Evolutionary conservation across 1,284 basidiomycete genomes (phyloP).

Genomic region (Vanrija pseudolonga): DNA sequence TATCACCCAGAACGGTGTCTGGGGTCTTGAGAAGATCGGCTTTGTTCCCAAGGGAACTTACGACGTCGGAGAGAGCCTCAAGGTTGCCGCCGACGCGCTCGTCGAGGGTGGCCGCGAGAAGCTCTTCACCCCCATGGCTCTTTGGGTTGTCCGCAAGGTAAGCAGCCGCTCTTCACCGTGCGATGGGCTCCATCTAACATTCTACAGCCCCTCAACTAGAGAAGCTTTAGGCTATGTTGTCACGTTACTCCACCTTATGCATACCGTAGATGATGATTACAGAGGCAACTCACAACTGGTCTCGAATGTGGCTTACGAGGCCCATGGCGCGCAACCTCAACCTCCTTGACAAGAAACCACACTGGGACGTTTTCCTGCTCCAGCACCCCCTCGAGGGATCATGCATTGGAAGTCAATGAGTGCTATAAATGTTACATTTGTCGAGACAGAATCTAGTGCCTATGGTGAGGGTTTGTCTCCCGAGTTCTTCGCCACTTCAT

Average conservation of each 20-base stretch:
- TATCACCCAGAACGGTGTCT: slow-evolving; percentile 76
- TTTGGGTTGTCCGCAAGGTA: slow-evolving; percentile 39
- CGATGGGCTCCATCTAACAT: not conserved
- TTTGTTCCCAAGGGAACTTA: slow-evolving; percentile 89
- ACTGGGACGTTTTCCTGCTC: no score
- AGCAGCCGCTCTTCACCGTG: not conserved
- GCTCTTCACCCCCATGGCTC: slow-evolving; percentile 56
- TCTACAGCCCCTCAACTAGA: slow-evolving; percentile 11
- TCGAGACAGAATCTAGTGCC: not conserved
- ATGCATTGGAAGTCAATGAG: no score
- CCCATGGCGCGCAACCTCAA: no score
- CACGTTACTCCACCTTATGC: not conserved
- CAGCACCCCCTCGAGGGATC: not conserved
- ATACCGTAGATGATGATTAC: not conserved
- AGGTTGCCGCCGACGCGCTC: slow-evolving; percentile 73
- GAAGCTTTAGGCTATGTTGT: slow-evolving; percentile 2
- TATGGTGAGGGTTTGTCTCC: no score
- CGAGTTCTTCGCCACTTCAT: slow-evolving; percentile 1
- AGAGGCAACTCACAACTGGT: no score
- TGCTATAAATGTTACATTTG: not conserved
- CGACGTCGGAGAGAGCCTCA: slow-evolving; percentile 84
- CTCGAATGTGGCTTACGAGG: no score
- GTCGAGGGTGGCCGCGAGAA: slow-evolving; percentile 82
- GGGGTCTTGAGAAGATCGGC: slow-evolving; percentile 72
- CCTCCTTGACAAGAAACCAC: no score